These are phyloP conservation scores for Truncatella angustata DNA, from an alignment of 2,329 filamentous ascomycete species.

Conservation along the genomic window DNA sequence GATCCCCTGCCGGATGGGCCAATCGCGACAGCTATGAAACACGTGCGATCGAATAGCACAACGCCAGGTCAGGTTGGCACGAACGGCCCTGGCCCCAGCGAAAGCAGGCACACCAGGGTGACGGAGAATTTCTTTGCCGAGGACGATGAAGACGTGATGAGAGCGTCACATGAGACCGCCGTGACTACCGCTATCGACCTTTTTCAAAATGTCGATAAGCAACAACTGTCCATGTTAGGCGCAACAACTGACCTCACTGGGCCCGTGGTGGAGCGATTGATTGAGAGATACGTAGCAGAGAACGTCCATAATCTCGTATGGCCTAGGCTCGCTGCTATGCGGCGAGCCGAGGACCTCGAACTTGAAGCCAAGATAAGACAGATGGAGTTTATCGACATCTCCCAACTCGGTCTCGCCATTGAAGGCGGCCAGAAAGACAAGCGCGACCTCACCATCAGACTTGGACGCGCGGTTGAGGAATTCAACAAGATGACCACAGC, in stretches of 20 bases:
- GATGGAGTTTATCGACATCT: slow-evolving; percentile 92
- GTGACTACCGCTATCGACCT: slow-evolving; percentile 92
- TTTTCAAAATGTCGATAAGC: slow-evolving; percentile 93
- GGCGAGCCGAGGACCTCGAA: slow-evolving; percentile 79
- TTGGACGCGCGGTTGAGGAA: slow-evolving; percentile 78
- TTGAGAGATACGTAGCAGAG: slow-evolving; percentile 91
- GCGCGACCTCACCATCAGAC: slow-evolving; percentile 72
- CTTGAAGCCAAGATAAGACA: slow-evolving; percentile 86
- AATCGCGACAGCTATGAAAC: slow-evolving; percentile 53
- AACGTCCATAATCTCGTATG: slow-evolving; percentile 91
- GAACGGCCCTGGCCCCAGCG: slow-evolving; percentile 38
- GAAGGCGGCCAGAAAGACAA: slow-evolving; percentile 77
- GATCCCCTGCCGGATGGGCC: slow-evolving; percentile 58
- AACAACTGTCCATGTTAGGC: slow-evolving; percentile 86
- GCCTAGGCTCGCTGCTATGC: slow-evolving; percentile 74
- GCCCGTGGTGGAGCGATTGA: slow-evolving; percentile 85
- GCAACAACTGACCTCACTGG: slow-evolving; percentile 93
- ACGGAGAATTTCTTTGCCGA: slow-evolving; percentile 72
- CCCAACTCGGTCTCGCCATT: slow-evolving; percentile 86
- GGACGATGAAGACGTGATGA: slow-evolving; percentile 89
- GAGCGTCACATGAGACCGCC: slow-evolving; percentile 83
- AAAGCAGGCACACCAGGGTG: slow-evolving; percentile 39
- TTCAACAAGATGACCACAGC: slow-evolving; percentile 82
- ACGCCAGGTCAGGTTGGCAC: slow-evolving; percentile 30
- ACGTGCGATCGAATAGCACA: slow-evolving; percentile 51